Evolutionary conservation across 2,329 filamentous ascomycete species (phyloP), one percentile per base, ranked within the genome.

Genomic region (Paracoccidioides brasiliensis): DNA sequence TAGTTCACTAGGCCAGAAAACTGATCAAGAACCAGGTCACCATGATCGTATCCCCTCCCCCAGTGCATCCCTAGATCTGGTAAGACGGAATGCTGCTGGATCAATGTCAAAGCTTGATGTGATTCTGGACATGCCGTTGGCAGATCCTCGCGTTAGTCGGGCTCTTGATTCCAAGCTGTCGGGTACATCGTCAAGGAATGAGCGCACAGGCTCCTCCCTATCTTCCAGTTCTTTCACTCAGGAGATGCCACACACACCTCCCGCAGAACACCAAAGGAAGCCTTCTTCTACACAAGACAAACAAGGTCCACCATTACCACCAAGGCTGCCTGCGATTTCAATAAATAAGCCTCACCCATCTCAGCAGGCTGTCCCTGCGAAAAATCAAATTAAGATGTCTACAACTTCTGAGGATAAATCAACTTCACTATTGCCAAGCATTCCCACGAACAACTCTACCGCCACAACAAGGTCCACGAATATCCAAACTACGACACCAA

Each of bases 271-370:
- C 10, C 37, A 41, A 42, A 40, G 22, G 7, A 41, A 6, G 1
- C 9, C 6, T 52, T 41, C 49, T 42, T 42, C 38, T 15, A 7
- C 38, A 1, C 50, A 33, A 35, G 28, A 32, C 22, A 52, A 38
- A 33, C 38, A n/a, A 42, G 37, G 50, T 12, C 50, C 50, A 42
- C 50, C 50, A 6, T 52, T 52, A 43, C 50, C 50, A 42, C 50
- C 50, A 33, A 41, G 50, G 9, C 7, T 22, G 9, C 50, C 37
- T 12, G 33, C 14, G 40, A 28, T 14, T 15, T 12, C 50, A 32
- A 28, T 15, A 38, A 52, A 52, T 52, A 52, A 10, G 28, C 28
- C 14, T 14, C 3, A 32, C 35, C 28, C 14, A 41, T n/a, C 37
- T 5, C 50, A 41, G 28, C 15, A 15, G 28, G 32, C 10, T 5